These are phyloP conservation scores for Phytophthora quininea DNA, from an alignment of 352 stramenopile genomes.

Conservation along the genomic window DNA sequence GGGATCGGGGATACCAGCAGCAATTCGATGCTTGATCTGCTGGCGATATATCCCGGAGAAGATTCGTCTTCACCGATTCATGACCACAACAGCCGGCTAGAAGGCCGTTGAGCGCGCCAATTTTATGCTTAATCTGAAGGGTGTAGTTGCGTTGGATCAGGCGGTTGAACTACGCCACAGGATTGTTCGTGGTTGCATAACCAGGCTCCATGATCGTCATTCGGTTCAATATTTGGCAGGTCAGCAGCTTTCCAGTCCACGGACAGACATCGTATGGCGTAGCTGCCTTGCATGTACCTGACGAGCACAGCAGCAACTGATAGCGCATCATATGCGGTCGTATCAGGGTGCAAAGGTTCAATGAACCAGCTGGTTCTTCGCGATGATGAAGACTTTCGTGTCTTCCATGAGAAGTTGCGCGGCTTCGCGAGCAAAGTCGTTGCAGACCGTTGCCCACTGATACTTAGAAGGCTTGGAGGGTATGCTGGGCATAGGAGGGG, in stretches of 20 bases:
- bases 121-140: constrained; percentile 3
- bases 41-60: neutral
- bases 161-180: neutral
- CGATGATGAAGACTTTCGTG: constrained; percentile 1
- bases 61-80: neutral
- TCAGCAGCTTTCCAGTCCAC: constrained; percentile 5
- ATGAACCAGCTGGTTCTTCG: constrained; percentile 7
- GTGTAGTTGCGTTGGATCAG: constrained; percentile 1
- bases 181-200: constrained; percentile 1
- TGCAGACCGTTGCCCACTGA: no score
- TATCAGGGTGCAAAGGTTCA: neutral
- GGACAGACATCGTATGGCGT: neutral
- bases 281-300: neutral
- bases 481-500: no score
- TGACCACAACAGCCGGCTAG: neutral
- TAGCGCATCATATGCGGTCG: constrained; percentile 8
- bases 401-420: constrained; percentile 8
- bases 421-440: constrained; percentile 4
- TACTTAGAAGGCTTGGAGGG: no score
- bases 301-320: constrained; percentile 4
- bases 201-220: neutral
- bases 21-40: constrained; percentile 2
- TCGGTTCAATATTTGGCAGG: constrained; percentile 2
- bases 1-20: neutral
- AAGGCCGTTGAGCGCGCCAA: neutral